These are phyloP conservation scores for Jackrogersella multiformis DNA, from an alignment of 495 filamentous ascomycete genomes.

Conservation along the genomic window DNA sequence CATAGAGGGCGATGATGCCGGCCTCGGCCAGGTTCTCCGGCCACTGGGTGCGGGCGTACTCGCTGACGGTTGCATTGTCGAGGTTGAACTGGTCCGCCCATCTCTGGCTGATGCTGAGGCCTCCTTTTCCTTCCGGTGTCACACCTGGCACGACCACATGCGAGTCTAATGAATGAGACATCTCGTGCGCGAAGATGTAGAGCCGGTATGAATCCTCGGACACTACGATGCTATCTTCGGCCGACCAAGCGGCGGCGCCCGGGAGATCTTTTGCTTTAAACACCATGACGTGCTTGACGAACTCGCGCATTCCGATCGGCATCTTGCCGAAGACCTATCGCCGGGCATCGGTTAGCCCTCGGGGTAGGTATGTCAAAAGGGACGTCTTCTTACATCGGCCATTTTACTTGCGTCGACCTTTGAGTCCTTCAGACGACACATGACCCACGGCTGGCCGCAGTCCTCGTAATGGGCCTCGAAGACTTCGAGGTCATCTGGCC, in stretches of 20 bases:
- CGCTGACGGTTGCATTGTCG: conserved; percentile 40
- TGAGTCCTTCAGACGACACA: conserved; percentile 45
- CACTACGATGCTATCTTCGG: conserved; percentile 9
- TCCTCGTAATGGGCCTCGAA: conserved; percentile 48
- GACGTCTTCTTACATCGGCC: neutral
- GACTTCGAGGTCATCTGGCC: conserved; percentile 36
- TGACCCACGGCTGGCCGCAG: conserved; percentile 45
- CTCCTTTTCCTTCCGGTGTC: conserved; percentile 10
- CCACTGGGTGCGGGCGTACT: conserved; percentile 40
- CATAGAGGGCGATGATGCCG: conserved; percentile 43
- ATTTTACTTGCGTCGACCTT: conserved; percentile 36
- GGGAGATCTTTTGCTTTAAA: conserved; percentile 11
- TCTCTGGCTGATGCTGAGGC: conserved; percentile 29
- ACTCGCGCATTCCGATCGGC: conserved; percentile 46
- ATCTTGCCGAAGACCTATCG: conserved; percentile 43
- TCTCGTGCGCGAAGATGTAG: conserved; percentile 43
- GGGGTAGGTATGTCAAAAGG: neutral
- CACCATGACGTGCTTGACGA: conserved; percentile 34
- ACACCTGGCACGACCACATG: conserved; percentile 14
- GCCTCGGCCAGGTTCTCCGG: conserved; percentile 49
- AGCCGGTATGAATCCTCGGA: neutral
- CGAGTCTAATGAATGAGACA: conserved; percentile 45
- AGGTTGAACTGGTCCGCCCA: conserved; percentile 44
- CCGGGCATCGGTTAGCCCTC: neutral
- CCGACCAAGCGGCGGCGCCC: conserved; percentile 4